Percentiles rank a stretch among this genome's conserved stretches.
Conservation (phyloP, 106 monocot genomes). For the Dioscorea alata region DNA sequence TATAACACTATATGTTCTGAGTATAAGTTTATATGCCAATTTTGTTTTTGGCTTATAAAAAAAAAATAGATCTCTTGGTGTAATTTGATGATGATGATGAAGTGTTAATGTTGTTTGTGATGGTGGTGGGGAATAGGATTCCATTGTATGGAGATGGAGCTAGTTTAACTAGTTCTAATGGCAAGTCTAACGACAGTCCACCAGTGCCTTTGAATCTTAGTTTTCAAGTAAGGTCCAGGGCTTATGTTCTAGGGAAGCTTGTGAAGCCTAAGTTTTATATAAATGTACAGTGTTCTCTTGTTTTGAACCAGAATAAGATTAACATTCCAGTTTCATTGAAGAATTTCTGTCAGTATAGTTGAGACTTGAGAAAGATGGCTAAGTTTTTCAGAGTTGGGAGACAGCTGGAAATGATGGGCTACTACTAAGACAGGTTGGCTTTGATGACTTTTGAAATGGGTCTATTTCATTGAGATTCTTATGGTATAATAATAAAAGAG, state of each 20-base stretch:
- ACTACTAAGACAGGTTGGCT: neutral
- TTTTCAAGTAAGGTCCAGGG: constrained; percentile 59
- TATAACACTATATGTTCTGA: too few species aligned
- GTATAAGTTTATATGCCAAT: too few species aligned
- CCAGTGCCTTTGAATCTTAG: constrained; percentile 39
- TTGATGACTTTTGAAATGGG: too few species aligned
- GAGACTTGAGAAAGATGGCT: neutral
- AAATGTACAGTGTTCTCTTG: neutral
- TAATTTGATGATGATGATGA: too few species aligned
- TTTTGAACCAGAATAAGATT: constrained; percentile 5
- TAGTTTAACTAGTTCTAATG: constrained; percentile 18
- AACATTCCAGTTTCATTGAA: neutral
- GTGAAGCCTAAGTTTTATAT: constrained; percentile 70
- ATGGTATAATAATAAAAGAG: too few species aligned
- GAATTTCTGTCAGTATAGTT: constrained; percentile 8
- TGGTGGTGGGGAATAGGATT: constrained; percentile 50
- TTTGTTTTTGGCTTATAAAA: too few species aligned
- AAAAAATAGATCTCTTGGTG: too few species aligned
- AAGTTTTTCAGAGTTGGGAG: neutral
- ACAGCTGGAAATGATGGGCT: neutral
- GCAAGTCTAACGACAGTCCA: constrained; percentile 9
- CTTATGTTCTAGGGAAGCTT: constrained; percentile 72
- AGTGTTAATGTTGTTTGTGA: too few species aligned
- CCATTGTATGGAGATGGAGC: constrained; percentile 74
- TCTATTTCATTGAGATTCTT: too few species aligned